Conservation (phyloP, 257 asterid species). For the Solanum phureja region DNA sequence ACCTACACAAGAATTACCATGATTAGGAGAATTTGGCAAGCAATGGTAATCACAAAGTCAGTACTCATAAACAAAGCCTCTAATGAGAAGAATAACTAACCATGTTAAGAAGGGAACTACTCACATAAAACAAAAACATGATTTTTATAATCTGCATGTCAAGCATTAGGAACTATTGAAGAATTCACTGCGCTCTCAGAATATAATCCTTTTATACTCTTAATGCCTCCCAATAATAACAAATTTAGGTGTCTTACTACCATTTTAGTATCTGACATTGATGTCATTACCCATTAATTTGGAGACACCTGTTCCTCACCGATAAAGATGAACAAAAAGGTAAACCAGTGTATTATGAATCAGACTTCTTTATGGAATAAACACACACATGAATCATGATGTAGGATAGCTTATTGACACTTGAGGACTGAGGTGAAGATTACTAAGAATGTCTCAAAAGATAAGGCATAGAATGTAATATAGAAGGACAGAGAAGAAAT, state of each 20-base stretch:
- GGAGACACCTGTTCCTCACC: background rate
- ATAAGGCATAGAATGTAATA: background rate
- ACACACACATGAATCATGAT: background rate
- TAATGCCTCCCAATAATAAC: background rate
- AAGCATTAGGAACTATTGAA: background rate
- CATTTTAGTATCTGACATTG: background rate
- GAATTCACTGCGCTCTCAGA: background rate
- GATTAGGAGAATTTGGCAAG: conserved; percentile 4
- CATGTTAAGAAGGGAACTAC: background rate
- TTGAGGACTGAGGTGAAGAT: background rate
- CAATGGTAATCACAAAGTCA: background rate
- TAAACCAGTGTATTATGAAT: background rate
- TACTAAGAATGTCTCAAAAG: background rate
- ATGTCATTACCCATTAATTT: background rate
- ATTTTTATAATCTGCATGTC: background rate
- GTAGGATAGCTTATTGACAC: background rate
- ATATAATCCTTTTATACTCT: background rate
- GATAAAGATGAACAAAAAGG: background rate
- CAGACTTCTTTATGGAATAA: background rate
- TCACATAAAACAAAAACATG: background rate
- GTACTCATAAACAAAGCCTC: background rate
- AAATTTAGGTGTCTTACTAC: background rate
- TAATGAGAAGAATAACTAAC: background rate
- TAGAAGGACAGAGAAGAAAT: background rate
- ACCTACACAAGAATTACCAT: conserved; percentile 34